Conservation (phyloP, 2,329 filamentous ascomycete species). For the Colletotrichum lini region DNA sequence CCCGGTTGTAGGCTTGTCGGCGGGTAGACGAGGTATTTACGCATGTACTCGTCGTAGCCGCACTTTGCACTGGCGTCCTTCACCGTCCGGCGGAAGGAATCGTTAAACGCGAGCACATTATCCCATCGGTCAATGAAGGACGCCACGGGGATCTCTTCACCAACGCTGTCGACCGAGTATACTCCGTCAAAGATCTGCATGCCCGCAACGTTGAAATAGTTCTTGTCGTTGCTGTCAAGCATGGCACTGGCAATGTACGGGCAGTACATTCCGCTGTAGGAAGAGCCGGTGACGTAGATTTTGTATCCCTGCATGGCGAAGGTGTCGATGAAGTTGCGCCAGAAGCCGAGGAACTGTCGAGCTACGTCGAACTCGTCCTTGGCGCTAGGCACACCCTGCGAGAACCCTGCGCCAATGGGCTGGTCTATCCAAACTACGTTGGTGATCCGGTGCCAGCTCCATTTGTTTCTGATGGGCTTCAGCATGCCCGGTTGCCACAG, state of each 20-base stretch:
- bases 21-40: conserved; percentile 77
- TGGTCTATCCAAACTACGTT: conserved; percentile 85
- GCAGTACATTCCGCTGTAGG: conserved; percentile 77
- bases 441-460: conserved; percentile 82
- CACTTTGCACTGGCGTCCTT: conserved; percentile 68
- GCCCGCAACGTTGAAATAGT: conserved; percentile 77
- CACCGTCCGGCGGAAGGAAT: conserved; percentile 67
- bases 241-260: conserved; percentile 83
- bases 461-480: conserved; percentile 75
- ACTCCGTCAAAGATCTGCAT: conserved; percentile 82
- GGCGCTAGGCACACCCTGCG: conserved; percentile 74
- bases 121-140: conserved; percentile 74
- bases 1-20: conserved; percentile 72
- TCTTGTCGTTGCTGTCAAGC: conserved; percentile 75
- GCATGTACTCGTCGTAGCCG: conserved; percentile 73
- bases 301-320: conserved; percentile 78
- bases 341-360: conserved; percentile 82
- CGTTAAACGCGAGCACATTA: conserved; percentile 74
- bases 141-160: conserved; percentile 64
- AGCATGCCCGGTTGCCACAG: conserved; percentile 79
- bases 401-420: conserved; percentile 77
- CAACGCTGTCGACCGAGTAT: conserved; percentile 65
- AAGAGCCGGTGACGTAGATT: conserved; percentile 82
- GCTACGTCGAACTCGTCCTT: conserved; percentile 78
- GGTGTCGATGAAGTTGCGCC: conserved; percentile 81